These are phyloP conservation scores for Lasiodiplodia sp. DNA, from an alignment of 2,329 filamentous ascomycete genomes.

Conservation along the genomic window DNA sequence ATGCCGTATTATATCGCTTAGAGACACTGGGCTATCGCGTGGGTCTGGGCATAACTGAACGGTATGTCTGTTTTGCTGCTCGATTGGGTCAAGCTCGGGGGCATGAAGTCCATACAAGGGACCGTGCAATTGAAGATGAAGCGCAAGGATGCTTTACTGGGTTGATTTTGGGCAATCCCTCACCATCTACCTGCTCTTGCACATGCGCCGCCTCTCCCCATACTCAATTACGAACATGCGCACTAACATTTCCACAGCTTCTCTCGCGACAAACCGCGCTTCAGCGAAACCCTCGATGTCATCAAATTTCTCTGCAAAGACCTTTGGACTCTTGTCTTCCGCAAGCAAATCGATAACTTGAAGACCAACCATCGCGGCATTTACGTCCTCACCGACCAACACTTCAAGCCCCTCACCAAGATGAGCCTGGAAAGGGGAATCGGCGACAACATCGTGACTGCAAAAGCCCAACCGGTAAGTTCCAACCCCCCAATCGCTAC, in stretches of 20 bases:
- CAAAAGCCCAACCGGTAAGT: conserved; percentile 75
- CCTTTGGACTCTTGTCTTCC: conserved; percentile 91
- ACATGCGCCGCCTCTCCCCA: not conserved
- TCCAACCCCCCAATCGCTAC: not conserved
- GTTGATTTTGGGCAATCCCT: not conserved
- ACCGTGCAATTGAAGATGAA: not conserved
- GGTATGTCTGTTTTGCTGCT: conserved; percentile 61
- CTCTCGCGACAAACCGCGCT: conserved; percentile 82
- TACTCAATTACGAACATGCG: not conserved
- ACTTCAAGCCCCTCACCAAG: conserved; percentile 84
- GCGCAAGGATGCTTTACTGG: not conserved
- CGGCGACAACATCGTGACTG: conserved; percentile 7
- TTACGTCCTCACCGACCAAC: conserved; percentile 93
- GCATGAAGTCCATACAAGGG: not conserved
- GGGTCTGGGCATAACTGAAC: conserved; percentile 88
- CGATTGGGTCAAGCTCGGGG: not conserved
- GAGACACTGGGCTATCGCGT: conserved; percentile 90
- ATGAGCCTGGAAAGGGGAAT: conserved; percentile 76
- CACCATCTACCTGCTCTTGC: not conserved
- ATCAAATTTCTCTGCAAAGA: conserved; percentile 99
- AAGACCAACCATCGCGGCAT: conserved; percentile 98
- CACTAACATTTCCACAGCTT: conserved; percentile 64
- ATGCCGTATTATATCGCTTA: conserved; percentile 83
- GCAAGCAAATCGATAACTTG: conserved; percentile 97
- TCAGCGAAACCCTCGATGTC: conserved; percentile 89